Evolutionary conservation across 78 protist species (phyloP), one percentile per base, ranked within the genome.

Genomic region (Mastigamoeba balamuthi): DNA sequence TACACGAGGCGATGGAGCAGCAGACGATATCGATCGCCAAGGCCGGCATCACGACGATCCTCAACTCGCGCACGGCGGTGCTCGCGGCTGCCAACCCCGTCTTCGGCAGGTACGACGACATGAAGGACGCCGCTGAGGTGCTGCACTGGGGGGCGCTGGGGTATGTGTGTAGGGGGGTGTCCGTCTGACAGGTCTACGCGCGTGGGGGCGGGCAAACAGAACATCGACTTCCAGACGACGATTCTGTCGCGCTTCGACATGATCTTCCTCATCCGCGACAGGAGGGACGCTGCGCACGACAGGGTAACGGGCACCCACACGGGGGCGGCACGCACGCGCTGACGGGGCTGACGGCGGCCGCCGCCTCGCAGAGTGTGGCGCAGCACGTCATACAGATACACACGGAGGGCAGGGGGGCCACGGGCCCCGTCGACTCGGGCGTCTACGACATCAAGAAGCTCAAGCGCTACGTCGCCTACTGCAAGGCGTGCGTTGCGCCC

Each of bases 1-100:
- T 94, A 69, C 99, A 92, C 84, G 99, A 96, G 74, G 99, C 99
- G 40, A 98, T 98, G 99, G 99, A 98, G 84, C 99, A 98, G 79
- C 99, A 99, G 80, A 99, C 99, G 33, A 97, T 99, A 69, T 94
- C 99, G 29, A 93, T 99, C 58, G 99, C 99, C 35, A 72, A 80
- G 85, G 99, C 99, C 0, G 99, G 99, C 71, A 97, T 99, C 77
- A 96, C 99, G 9, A 97, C 99, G 38, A 81, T 96, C 48, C 88
- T 99, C 71, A 98, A 97, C 91, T 69, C 95, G 4, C 83, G 99
- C 29, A 89, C 99, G 3, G n/a, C 97, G 17, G 99, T 99, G 10
- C 82, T 99, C 30, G 99, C 99, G 0, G 99, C 99, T 0, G 99
- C 99, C 53, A 99, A 99, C 86, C 99, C 99, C 2, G 75, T 77